Conservation (phyloP, 1,284 basidiomycete species). For the Cryptococcus sp. region DNA sequence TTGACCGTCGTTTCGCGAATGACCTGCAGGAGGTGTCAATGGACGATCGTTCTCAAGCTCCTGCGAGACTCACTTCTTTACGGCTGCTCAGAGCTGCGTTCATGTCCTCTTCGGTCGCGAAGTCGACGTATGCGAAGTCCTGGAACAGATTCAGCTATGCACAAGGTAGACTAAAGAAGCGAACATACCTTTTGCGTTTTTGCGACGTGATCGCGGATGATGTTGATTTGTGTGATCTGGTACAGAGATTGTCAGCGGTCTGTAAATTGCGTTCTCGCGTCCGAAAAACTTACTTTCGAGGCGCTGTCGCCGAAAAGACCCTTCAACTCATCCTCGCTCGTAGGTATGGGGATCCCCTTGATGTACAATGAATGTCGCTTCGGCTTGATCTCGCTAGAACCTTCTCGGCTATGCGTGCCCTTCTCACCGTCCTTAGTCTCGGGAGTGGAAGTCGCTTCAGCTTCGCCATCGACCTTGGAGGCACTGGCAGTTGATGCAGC, state of each 20-base stretch:
- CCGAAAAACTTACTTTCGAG: slow-evolving; percentile 35
- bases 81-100: slow-evolving; percentile 71
- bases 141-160: slow-evolving; percentile 12
- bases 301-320: slow-evolving; percentile 64
- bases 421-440: slow-evolving; percentile 33
- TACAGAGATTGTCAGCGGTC: slow-evolving; percentile 5
- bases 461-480: slow-evolving; percentile 1
- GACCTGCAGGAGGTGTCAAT: slow-evolving; percentile 18
- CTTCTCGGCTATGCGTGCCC: slow-evolving; percentile 56
- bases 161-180: background rate
- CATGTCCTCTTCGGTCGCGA: slow-evolving; percentile 80
- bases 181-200: slow-evolving; percentile 37
- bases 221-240: slow-evolving; percentile 71
- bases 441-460: slow-evolving; percentile 15
- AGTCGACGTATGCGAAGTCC: slow-evolving; percentile 74
- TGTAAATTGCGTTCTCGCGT: slow-evolving; percentile 3
- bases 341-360: slow-evolving; percentile 62
- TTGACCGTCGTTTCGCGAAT: slow-evolving; percentile 53
- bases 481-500: background rate
- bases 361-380: slow-evolving; percentile 85
- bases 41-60: background rate
- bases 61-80: slow-evolving; percentile 61
- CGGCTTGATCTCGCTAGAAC: slow-evolving; percentile 63
- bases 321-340: slow-evolving; percentile 68
- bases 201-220: slow-evolving; percentile 58